A percentile compares a stretch with the other conserved stretches of the same genome.
Conservation (phyloP, 306 rosid species). For the Malus asiatica region DNA sequence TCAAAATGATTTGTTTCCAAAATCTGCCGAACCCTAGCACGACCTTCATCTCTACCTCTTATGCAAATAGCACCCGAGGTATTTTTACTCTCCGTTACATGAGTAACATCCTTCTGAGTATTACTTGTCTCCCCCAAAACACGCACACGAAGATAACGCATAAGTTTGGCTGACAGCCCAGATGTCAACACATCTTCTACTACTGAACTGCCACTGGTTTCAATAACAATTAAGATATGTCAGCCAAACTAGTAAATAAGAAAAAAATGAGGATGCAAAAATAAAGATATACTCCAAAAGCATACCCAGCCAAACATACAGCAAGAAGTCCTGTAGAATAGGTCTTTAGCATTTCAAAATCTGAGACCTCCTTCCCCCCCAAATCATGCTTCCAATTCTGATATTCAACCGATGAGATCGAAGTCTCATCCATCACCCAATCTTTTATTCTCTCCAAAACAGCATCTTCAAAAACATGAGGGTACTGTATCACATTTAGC, state of each 20-base stretch:
- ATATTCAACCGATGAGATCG: conserved; percentile 39
- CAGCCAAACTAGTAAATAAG: conserved; percentile 1
- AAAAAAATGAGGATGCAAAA: conserved; percentile 1
- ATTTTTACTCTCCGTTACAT: conserved; percentile 55
- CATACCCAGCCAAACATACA: conserved; percentile 71
- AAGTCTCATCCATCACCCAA: conserved; percentile 73
- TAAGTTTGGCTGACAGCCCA: conserved; percentile 87
- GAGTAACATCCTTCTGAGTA: conserved; percentile 65
- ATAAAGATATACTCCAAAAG: neutral
- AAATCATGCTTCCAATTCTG: conserved; percentile 44
- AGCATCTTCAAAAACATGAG: conserved; percentile 84
- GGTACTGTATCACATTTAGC: conserved; percentile 54
- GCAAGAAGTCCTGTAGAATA: conserved; percentile 93
- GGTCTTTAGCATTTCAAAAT: conserved; percentile 82
- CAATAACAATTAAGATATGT: conserved; percentile 2
- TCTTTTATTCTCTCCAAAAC: conserved; percentile 65
- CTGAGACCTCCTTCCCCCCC: conserved; percentile 56
- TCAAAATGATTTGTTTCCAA: conserved; percentile 65
- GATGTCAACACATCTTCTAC: conserved; percentile 93
- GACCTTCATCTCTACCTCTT: conserved; percentile 73
- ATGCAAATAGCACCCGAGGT: conserved; percentile 34
- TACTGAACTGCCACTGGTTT: conserved; percentile 61
- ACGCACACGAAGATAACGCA: conserved; percentile 87
- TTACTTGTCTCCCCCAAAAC: conserved; percentile 75
- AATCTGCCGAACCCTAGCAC: conserved; percentile 68